A percentile compares a stretch with the other conserved stretches of the same genome.
Conservation (phyloP, 805 yeast genomes). For the Sugiyamaella smithiae region DNA sequence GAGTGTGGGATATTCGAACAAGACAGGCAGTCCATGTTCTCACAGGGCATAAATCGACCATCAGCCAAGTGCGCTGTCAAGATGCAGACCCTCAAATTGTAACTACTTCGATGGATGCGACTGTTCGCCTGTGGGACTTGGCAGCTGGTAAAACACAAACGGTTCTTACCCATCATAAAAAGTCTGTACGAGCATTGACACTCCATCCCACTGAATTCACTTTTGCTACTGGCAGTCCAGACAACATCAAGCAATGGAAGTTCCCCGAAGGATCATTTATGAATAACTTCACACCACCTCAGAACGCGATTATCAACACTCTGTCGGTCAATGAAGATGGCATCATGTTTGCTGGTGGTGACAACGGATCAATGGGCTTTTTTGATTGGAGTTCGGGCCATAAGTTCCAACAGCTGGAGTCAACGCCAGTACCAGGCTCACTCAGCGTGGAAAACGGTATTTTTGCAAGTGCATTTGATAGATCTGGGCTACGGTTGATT, state of each 20-base stretch:
- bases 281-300: constrained; percentile 49
- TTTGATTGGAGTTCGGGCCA: constrained; percentile 76
- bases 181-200: constrained; percentile 71
- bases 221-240: constrained; percentile 76
- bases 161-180: constrained; percentile 80
- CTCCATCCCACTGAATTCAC: constrained; percentile 69
- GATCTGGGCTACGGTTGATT: constrained; percentile 72
- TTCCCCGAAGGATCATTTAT: constrained; percentile 73
- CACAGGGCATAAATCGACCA: constrained; percentile 76
- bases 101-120: constrained; percentile 78
- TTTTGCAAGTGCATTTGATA: constrained; percentile 69
- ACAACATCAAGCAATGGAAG: constrained; percentile 80
- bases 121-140: constrained; percentile 87
- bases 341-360: constrained; percentile 76
- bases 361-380: constrained; percentile 72
- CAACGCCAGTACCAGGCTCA: constrained; percentile 69
- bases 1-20: constrained; percentile 93
- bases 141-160: constrained; percentile 70
- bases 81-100: constrained; percentile 81
- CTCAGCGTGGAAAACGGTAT: constrained; percentile 64
- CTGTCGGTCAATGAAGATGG: constrained; percentile 61
- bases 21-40: constrained; percentile 70
- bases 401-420: constrained; percentile 50
- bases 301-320: constrained; percentile 62
- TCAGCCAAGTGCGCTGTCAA: constrained; percentile 65